Evolutionary conservation across 805 yeast species (phyloP).

Genomic region (Candida mattraensis): DNA sequence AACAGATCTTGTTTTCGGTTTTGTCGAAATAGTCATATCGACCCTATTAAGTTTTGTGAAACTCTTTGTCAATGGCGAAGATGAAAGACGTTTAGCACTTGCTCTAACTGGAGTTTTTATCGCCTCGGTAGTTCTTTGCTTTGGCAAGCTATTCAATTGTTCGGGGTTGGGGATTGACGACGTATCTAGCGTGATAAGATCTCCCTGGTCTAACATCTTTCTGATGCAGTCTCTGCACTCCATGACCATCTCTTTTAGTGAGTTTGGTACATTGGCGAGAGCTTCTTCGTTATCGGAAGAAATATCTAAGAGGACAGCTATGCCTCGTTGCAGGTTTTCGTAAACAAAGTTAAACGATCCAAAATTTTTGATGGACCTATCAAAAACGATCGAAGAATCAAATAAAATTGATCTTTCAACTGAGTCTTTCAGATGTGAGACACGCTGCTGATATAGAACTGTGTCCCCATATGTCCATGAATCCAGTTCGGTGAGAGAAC

Average conservation of each 20-base stretch:
- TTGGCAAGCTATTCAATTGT: conserved; percentile 3
- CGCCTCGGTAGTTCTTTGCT: background rate
- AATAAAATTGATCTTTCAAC: conserved; percentile 55
- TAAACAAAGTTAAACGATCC: conserved; percentile 16
- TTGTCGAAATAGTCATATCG: conserved; percentile 13
- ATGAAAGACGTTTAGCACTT: conserved; percentile 22
- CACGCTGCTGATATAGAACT: conserved; percentile 38
- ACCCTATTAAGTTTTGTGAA: conserved; percentile 16
- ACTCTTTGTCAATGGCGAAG: conserved; percentile 25
- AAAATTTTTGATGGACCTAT: conserved; percentile 38
- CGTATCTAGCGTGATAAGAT: conserved; percentile 12
- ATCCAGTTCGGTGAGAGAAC: conserved; percentile 50
- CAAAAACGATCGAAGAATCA: conserved; percentile 56
- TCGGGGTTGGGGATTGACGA: conserved; percentile 3
- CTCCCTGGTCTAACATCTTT: conserved; percentile 16
- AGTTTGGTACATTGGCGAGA: conserved; percentile 5
- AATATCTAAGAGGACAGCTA: conserved; percentile 17
- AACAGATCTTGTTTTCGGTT: conserved; percentile 5
- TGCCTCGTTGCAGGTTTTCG: conserved; percentile 12
- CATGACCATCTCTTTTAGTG: conserved; percentile 15
- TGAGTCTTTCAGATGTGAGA: conserved; percentile 44
- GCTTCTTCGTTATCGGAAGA: conserved; percentile 20
- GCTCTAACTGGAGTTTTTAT: conserved; percentile 5
- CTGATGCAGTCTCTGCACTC: conserved; percentile 16
- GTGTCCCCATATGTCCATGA: conserved; percentile 54